Evolutionary conservation across 257 asterid genomes (phyloP), one percentile per base, ranked within the genome.

Genomic region (Salvia miltiorrhiza): DNA sequence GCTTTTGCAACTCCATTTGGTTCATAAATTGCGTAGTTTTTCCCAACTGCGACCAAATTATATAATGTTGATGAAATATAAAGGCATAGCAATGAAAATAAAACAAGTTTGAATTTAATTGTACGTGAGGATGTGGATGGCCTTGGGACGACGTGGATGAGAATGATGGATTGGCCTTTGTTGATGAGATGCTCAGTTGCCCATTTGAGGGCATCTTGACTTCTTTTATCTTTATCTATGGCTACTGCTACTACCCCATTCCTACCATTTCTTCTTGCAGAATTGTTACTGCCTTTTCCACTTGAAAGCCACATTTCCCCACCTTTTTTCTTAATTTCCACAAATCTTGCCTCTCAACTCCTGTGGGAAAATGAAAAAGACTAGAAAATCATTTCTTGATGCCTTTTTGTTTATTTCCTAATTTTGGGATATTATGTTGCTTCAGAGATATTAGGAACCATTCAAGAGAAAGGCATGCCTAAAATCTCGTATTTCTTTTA

Each of bases 191-290:
- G 78, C 8, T 84, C 99, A 33, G 71, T 83, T 2, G 93, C 82
- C 99, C 99, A 94, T 81, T 75, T 80, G 37, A 94, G 74, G 12
- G 97, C 99, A 71, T 82, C 49, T 65, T 94, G 99, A 84, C 99
- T 94, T 14, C 84, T 82, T 82, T 85, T 94, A 60, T 91, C 96
- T 71, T 78, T 94, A 60, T 89, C 97, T 3, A 94, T 81, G 57
- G 97, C 97, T 13, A 94, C 85, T n/a, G 97, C 97, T 54, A 89
- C 84, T 6, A 91, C 78, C 16, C 96, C 96, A 71, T 81, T 86
- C 32, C 79, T 77, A 9, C 82, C 90, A 17, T 24, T 48, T 10
- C 40, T 78, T 33, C 62, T 84, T 14, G 63, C 78, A n/a, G 14
- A 0, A 26, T 62, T 50, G 16, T 4, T 57, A 24, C 70, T 66